phyloP scores from a whole-genome alignment of 805 yeast genomes.

The Torulaspora franciscae region DNA sequence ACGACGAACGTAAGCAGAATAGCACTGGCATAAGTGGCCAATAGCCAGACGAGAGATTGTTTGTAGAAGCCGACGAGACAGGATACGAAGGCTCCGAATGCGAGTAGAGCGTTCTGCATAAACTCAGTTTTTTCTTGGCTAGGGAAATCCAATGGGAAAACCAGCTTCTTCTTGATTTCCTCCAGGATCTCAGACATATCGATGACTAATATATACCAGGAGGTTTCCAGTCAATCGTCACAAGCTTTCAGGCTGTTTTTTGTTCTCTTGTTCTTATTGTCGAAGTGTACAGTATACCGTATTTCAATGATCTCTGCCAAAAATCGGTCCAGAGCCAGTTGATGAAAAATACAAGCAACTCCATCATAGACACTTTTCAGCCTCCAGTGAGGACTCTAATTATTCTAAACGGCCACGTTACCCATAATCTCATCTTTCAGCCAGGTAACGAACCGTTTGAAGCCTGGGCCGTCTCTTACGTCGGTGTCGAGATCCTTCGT shows the following conservation, averaged over 20 bases:
- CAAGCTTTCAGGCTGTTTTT: not conserved
- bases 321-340: not conserved
- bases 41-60: constrained; percentile 41
- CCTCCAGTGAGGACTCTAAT: not conserved
- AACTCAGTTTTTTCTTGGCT: constrained; percentile 27
- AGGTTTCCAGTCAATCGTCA: not conserved
- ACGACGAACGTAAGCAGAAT: constrained; percentile 35
- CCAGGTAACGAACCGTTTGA: constrained; percentile 20
- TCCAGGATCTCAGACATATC: constrained; percentile 34
- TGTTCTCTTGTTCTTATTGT: not conserved
- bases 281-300: not conserved
- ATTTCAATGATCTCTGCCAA: not conserved
- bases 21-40: constrained; percentile 40
- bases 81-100: constrained; percentile 35
- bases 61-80: constrained; percentile 45
- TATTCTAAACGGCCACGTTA: constrained; percentile 10
- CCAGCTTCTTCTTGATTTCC: constrained; percentile 25
- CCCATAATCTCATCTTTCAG: constrained; percentile 23
- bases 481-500: constrained; percentile 8
- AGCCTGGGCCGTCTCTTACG: constrained; percentile 16
- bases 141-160: constrained; percentile 35
- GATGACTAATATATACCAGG: not conserved
- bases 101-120: constrained; percentile 17
- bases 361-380: not conserved
- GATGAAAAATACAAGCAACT: not conserved